Evolutionary conservation across 768 basidiomycete species (phyloP).

Genomic region (Russula compacta): DNA sequence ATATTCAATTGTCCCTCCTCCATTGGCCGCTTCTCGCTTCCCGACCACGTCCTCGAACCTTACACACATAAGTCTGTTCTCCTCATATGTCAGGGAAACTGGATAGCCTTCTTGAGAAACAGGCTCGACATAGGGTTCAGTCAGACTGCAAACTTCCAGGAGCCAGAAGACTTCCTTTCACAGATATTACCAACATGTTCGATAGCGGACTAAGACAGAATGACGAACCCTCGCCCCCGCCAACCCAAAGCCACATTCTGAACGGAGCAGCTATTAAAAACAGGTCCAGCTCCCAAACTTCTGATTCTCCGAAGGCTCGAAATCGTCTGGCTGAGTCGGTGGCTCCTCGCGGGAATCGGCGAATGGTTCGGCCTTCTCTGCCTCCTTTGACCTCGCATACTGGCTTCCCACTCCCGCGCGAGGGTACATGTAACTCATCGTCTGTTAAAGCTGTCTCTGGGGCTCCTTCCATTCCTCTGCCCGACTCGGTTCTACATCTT

Average conservation of each 20-base stretch:
- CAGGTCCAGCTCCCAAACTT: neutral
- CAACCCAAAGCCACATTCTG: neutral
- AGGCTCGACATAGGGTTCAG: neutral
- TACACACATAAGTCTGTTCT: neutral
- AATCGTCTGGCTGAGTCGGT: neutral
- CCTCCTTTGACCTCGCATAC: neutral
- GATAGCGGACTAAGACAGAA: neutral
- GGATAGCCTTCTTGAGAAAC: neutral
- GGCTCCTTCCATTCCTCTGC: neutral
- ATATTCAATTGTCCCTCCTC: neutral
- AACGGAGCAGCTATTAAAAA: neutral
- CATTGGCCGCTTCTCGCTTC: neutral
- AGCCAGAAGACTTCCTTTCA: conserved; percentile 7
- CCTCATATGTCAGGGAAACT: neutral
- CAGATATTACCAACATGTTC: conserved; percentile 15
- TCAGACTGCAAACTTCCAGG: neutral
- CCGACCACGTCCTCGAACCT: neutral
- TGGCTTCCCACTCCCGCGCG: neutral
- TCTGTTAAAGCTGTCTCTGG: neutral
- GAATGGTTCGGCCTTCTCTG: neutral
- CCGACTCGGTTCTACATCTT: neutral
- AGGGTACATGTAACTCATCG: neutral
- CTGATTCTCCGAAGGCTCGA: neutral
- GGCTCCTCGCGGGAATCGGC: neutral
- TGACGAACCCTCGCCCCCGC: neutral